Percentiles rank a stretch among this genome's conserved stretches.
phyloP scores from a whole-genome alignment of 768 basidiomycete species.

The Rubroboletus pulcherrimus region DNA sequence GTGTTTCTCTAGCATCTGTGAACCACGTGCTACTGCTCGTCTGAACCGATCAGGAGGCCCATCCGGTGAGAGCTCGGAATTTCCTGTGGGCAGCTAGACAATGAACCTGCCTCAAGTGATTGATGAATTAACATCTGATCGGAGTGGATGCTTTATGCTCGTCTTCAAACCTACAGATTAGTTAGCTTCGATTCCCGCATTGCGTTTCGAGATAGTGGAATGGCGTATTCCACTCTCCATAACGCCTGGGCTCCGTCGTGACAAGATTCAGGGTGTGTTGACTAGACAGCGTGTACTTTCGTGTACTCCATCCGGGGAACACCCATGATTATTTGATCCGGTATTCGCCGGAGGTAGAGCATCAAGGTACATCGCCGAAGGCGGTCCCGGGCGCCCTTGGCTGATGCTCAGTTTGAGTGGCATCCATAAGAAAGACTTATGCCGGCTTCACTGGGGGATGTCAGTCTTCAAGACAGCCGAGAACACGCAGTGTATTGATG shows the following conservation, averaged over 20 bases:
- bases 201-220: background rate
- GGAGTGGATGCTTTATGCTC: background rate
- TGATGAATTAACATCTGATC: background rate
- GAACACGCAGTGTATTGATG: background rate
- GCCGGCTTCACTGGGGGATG: background rate
- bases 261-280: background rate
- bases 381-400: background rate
- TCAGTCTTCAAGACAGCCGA: background rate
- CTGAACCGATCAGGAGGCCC: background rate
- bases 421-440: background rate
- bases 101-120: background rate
- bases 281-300: background rate
- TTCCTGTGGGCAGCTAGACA: background rate
- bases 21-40: background rate
- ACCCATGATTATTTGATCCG: background rate
- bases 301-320: background rate
- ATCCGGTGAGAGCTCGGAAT: background rate
- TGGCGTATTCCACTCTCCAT: background rate
- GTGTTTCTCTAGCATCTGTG: conserved; percentile 6
- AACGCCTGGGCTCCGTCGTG: background rate
- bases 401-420: background rate
- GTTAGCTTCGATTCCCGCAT: background rate
- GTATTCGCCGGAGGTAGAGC: background rate
- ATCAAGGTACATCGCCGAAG: background rate
- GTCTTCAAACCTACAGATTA: background rate